A percentile compares a stretch with the other conserved stretches of the same genome.
Conservation (phyloP, 257 asterid species). For the Osmanthus fragrans region DNA sequence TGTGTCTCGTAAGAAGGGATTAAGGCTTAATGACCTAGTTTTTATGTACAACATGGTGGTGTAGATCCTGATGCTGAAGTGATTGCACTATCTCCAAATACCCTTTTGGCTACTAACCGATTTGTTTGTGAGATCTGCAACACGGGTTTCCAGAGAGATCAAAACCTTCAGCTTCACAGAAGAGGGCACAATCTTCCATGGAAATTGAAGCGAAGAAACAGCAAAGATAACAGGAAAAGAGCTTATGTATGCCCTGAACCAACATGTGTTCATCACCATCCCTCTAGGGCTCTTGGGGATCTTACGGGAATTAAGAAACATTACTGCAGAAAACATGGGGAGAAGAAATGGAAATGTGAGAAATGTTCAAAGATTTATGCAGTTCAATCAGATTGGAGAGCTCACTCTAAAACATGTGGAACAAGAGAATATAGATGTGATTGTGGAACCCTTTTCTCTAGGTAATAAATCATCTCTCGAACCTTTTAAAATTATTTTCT, state of each 20-base stretch:
- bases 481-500: not conserved
- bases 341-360: slow-evolving; percentile 87
- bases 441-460: slow-evolving; percentile 85
- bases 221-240: slow-evolving; percentile 56
- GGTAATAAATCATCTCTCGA: slow-evolving; percentile 34
- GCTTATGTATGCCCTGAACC: slow-evolving; percentile 83
- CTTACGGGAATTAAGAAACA: slow-evolving; percentile 90
- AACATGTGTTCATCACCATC: slow-evolving; percentile 75
- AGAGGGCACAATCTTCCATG: slow-evolving; percentile 90
- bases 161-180: slow-evolving; percentile 82
- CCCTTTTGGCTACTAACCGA: slow-evolving; percentile 71
- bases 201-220: slow-evolving; percentile 77
- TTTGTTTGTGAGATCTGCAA: slow-evolving; percentile 84
- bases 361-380: slow-evolving; percentile 81
- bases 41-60: not conserved
- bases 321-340: slow-evolving; percentile 82
- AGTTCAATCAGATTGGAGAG: slow-evolving; percentile 88
- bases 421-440: slow-evolving; percentile 81
- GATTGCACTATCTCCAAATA: slow-evolving; percentile 72
- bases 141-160: slow-evolving; percentile 88
- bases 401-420: slow-evolving; percentile 81
- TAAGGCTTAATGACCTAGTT: too few relatives aligned
- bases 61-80: slow-evolving; percentile 90
- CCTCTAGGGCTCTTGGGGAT: slow-evolving; percentile 84
- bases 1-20: not conserved